A percentile compares a stretch with the other conserved stretches of the same genome.
These are phyloP conservation scores for Salix purpurea DNA, from an alignment of 345 rosid genomes.

Conservation along the genomic window DNA sequence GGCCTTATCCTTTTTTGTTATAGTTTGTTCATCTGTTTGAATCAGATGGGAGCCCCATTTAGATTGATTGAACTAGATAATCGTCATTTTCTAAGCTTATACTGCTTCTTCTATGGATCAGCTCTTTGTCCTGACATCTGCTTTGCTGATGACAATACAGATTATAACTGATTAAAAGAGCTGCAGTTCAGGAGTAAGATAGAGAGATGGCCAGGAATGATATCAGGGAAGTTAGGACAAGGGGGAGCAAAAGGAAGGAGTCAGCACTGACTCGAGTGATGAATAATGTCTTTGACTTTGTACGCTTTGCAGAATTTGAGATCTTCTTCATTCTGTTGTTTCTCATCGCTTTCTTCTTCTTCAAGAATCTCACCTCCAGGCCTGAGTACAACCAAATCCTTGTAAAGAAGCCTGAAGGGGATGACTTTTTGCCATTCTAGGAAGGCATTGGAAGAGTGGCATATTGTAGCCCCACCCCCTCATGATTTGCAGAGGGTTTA, in stretches of 20 bases:
- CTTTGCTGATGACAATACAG: neutral
- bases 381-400: conserved; percentile 64
- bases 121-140: neutral
- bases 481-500: neutral
- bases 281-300: conserved; percentile 32
- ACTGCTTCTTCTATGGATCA: neutral
- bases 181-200: neutral
- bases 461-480: neutral
- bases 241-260: conserved; percentile 31
- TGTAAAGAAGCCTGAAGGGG: conserved; percentile 61
- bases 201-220: conserved; percentile 25
- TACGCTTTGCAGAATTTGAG: conserved; percentile 58
- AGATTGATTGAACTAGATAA: neutral
- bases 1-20: neutral
- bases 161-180: neutral
- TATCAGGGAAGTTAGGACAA: conserved; percentile 24
- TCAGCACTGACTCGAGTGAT: conserved; percentile 40
- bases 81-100: neutral
- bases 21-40: neutral
- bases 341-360: conserved; percentile 49
- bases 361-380: conserved; percentile 65
- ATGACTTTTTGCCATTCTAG: conserved; percentile 46
- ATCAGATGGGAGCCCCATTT: neutral
- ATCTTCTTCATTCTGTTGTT: conserved; percentile 58
- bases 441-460: neutral